phyloP scores from a whole-genome alignment of 2,329 filamentous ascomycete genomes.

The Nannizziopsis arthrosporioides region DNA sequence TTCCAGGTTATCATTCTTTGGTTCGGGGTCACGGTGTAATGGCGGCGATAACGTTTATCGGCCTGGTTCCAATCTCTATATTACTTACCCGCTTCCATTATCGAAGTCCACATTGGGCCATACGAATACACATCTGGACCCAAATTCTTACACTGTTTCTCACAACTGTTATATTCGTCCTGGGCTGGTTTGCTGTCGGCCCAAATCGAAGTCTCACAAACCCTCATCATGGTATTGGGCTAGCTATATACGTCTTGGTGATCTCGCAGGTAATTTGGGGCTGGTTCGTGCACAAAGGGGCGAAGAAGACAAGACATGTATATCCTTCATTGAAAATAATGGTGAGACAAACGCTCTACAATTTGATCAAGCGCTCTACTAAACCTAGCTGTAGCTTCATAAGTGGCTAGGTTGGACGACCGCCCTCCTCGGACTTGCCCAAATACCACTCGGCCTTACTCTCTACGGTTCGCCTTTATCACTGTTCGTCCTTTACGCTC shows the following conservation, averaged over 20 bases:
- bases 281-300: constrained; percentile 43
- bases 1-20: constrained; percentile 47
- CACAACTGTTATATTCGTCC: constrained; percentile 49
- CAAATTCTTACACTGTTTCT: constrained; percentile 50
- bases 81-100: constrained; percentile 51
- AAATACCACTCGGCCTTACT: constrained; percentile 79
- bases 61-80: constrained; percentile 48
- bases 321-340: constrained; percentile 49
- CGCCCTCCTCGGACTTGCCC: constrained; percentile 69
- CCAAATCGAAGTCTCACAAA: constrained; percentile 50
- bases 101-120: constrained; percentile 42
- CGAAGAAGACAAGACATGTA: constrained; percentile 42
- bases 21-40: constrained; percentile 51
- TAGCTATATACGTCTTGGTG: constrained; percentile 51
- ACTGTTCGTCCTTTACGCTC: constrained; percentile 72
- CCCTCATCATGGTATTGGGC: constrained; percentile 55
- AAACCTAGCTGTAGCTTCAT: constrained; percentile 53
- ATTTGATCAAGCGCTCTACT: background rate
- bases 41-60: constrained; percentile 50
- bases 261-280: constrained; percentile 49
- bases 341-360: constrained; percentile 29
- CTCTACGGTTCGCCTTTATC: constrained; percentile 81
- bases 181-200: constrained; percentile 54
- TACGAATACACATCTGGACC: constrained; percentile 52
- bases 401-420: constrained; percentile 74